These are phyloP conservation scores for Quercus phellos DNA, from an alignment of 331 rosid genomes.

Conservation along the genomic window DNA sequence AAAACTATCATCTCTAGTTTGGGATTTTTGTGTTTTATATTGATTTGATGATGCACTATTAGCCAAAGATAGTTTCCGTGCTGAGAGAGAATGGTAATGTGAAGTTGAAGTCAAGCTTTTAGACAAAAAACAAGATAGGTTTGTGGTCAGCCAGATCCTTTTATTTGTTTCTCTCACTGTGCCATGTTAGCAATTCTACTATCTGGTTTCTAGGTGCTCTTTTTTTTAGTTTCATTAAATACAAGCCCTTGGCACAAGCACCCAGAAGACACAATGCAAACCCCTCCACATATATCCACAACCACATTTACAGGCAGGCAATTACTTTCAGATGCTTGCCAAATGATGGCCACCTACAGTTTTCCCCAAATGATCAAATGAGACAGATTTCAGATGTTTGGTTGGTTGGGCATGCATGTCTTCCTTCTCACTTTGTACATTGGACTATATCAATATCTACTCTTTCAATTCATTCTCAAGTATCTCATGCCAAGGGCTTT, in stretches of 20 bases:
- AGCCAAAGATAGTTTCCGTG: not conserved
- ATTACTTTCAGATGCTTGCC: not conserved
- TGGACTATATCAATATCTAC: not conserved
- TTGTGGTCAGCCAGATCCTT: not conserved
- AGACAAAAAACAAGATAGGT: not conserved
- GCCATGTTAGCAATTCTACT: not conserved
- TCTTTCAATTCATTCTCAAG: not conserved
- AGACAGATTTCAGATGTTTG: not conserved
- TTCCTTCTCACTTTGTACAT: not conserved
- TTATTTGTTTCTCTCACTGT: not conserved
- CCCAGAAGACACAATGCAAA: not conserved
- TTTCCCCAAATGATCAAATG: not conserved
- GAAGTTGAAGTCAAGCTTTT: not conserved
- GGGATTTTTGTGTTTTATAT: conserved; percentile 7
- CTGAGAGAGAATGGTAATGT: not conserved
- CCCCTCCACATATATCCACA: not conserved
- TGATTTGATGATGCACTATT: conserved; percentile 4
- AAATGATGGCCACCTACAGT: not conserved
- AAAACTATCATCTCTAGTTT: not conserved
- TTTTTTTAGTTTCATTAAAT: not conserved
- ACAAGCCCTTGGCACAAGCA: not conserved
- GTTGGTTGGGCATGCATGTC: not conserved
- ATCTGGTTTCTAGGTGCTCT: not conserved
- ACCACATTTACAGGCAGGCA: not conserved
- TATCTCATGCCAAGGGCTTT: not conserved